A percentile compares a stretch with the other conserved stretches of the same genome.
Evolutionary conservation across 2,329 filamentous ascomycete species (phyloP).

Genomic region (Dichotomopilus funicola): DNA sequence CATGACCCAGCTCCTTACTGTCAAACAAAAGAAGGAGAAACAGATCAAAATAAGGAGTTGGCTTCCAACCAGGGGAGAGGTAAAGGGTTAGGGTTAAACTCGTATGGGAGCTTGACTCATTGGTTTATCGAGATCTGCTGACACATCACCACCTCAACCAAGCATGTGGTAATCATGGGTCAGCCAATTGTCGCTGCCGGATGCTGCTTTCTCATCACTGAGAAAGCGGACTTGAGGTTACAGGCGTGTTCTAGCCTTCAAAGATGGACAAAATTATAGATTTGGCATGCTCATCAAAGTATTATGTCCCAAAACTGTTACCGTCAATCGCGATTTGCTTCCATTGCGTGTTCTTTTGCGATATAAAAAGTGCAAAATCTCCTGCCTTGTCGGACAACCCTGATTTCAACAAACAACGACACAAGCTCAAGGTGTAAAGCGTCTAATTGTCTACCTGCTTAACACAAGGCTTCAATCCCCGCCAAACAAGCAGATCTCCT

Average conservation of each 20-base stretch:
- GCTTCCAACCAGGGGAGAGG: too few species aligned
- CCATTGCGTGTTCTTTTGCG: neutral
- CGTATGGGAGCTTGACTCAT: too few species aligned
- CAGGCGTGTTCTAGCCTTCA: too few species aligned
- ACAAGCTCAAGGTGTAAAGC: slow-evolving; percentile 4
- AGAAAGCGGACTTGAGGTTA: too few species aligned
- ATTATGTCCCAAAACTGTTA: neutral
- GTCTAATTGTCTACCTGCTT: slow-evolving; percentile 5
- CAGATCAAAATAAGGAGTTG: too few species aligned
- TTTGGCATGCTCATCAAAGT: slow-evolving; percentile 12
- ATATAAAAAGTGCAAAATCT: slow-evolving; percentile 29
- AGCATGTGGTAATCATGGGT: slow-evolving; percentile 19
- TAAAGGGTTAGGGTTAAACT: too few species aligned
- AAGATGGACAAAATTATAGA: neutral
- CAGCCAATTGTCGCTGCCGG: slow-evolving; percentile 6
- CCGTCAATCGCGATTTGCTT: neutral
- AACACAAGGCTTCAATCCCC: neutral
- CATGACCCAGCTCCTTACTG: too few species aligned
- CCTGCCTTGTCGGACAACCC: slow-evolving; percentile 20
- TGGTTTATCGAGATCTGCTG: too few species aligned
- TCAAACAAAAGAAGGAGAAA: too few species aligned
- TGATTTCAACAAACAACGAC: slow-evolving; percentile 26
- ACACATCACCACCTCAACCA: neutral
- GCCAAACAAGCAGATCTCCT: slow-evolving; percentile 22
- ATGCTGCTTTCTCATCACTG: slow-evolving; percentile 5